Evolutionary conservation across 2,329 filamentous ascomycete genomes (phyloP).

Genomic region (Colletotrichum sp.): DNA sequence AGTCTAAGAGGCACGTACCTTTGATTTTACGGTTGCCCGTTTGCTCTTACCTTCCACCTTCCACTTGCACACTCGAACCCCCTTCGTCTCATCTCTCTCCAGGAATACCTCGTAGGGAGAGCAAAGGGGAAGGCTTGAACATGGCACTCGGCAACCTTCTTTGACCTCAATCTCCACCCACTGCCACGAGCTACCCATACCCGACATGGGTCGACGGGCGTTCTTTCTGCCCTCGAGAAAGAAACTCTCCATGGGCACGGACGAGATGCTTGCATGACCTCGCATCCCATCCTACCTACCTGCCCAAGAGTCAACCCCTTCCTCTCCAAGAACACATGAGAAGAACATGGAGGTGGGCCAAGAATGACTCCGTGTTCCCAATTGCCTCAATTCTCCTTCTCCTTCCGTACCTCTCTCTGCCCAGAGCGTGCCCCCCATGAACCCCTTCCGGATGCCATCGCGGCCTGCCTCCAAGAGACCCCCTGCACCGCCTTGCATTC

Average conservation of each 20-base stretch:
- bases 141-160: not conserved
- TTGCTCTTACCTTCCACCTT: not conserved
- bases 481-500: conserved; percentile 15
- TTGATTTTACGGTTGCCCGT: not conserved
- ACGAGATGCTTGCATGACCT: not conserved
- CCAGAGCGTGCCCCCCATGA: not conserved
- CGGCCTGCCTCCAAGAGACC: not conserved
- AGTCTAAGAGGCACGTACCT: not conserved
- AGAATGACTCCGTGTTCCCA: not conserved
- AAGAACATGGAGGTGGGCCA: conserved; percentile 1
- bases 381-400: not conserved
- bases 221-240: not conserved
- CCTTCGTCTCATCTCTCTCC: conserved; percentile 8
- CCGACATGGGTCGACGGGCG: not conserved
- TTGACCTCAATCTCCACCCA: not conserved
- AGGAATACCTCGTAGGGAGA: not conserved
- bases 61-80: not conserved
- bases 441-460: not conserved
- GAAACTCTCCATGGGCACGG: not conserved
- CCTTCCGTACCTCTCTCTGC: not conserved
- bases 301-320: too few species aligned
- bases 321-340: not conserved
- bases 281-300: not conserved
- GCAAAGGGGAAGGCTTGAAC: not conserved
- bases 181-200: not conserved